These are phyloP conservation scores for Phialemonium atrogriseum DNA, from an alignment of 2,329 filamentous ascomycete genomes.

Conservation along the genomic window DNA sequence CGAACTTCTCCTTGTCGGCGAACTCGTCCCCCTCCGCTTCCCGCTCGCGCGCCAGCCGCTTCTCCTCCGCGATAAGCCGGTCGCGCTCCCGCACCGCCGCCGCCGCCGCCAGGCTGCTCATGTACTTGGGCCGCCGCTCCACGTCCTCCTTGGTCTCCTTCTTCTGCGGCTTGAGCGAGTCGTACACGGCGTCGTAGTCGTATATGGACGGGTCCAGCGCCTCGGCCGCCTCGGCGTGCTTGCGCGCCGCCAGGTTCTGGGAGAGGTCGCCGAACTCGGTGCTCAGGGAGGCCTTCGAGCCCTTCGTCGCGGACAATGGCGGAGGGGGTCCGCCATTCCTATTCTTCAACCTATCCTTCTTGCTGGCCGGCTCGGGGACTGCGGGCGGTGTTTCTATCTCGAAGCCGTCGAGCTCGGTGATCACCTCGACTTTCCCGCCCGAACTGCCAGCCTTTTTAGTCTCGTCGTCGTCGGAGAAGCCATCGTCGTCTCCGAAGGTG, in stretches of 20 bases:
- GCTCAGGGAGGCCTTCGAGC: slow-evolving; percentile 19
- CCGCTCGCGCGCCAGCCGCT: slow-evolving; percentile 67
- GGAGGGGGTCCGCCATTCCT: slow-evolving; percentile 19
- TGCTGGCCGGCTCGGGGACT: slow-evolving; percentile 11
- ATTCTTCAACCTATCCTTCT: slow-evolving; percentile 20
- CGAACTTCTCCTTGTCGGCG: slow-evolving; percentile 77
- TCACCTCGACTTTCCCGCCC: slow-evolving; percentile 40
- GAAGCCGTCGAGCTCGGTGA: slow-evolving; percentile 52
- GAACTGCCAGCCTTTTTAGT: slow-evolving; percentile 18
- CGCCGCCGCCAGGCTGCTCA: slow-evolving; percentile 63
- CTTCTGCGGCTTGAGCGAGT: slow-evolving; percentile 58
- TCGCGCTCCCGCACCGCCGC: slow-evolving; percentile 73
- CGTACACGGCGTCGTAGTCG: slow-evolving; percentile 79
- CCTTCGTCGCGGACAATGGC: slow-evolving; percentile 19
- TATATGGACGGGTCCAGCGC: slow-evolving; percentile 67
- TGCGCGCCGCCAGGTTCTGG: slow-evolving; percentile 52
- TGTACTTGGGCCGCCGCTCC: slow-evolving; percentile 67
- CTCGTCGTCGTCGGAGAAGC: slow-evolving; percentile 50
- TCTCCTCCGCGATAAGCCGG: slow-evolving; percentile 69
- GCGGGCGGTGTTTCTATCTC: slow-evolving; percentile 18
- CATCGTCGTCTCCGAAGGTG: slow-evolving; percentile 51
- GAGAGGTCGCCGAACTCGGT: slow-evolving; percentile 58
- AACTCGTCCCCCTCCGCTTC: slow-evolving; percentile 76
- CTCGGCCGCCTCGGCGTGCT: slow-evolving; percentile 56
- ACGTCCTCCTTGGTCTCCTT: slow-evolving; percentile 38